These are phyloP conservation scores for Ogataea zsoltii DNA, from an alignment of 805 yeast genomes.

Conservation along the genomic window DNA sequence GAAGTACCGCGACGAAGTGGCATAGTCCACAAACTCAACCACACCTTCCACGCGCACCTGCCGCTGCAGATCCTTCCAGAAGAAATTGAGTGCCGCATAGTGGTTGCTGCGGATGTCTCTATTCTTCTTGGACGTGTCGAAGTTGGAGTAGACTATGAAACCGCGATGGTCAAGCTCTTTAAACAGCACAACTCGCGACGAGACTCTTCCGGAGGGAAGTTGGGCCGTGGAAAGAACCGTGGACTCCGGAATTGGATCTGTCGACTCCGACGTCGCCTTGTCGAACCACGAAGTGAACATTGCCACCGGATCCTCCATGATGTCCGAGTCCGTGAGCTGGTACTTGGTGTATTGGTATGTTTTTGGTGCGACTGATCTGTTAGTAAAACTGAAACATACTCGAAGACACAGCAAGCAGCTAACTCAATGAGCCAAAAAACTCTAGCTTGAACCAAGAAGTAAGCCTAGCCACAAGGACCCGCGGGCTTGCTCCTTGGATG, in stretches of 20 bases:
- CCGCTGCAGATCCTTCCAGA: conserved; percentile 89
- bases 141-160: conserved; percentile 85
- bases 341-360: conserved; percentile 84
- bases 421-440: no score
- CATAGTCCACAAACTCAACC: conserved; percentile 70
- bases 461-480: no score
- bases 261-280: conserved; percentile 58
- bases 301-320: conserved; percentile 60
- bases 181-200: conserved; percentile 79
- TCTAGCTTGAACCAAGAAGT: no score
- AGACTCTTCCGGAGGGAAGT: conserved; percentile 87
- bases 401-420: neutral
- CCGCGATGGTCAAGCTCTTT: conserved; percentile 89
- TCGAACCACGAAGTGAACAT: conserved; percentile 87
- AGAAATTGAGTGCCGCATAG: conserved; percentile 80
- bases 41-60: conserved; percentile 92
- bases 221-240: conserved; percentile 86
- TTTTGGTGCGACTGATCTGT: conserved; percentile 65
- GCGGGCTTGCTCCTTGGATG: no score
- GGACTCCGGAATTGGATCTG: conserved; percentile 75
- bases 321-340: conserved; percentile 53
- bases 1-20: conserved; percentile 76
- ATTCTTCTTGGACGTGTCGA: conserved; percentile 85
- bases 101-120: conserved; percentile 70
- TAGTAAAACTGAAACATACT: neutral